Conservation (phyloP, 1,284 basidiomycete genomes). For the Marasmius sp. region DNA sequence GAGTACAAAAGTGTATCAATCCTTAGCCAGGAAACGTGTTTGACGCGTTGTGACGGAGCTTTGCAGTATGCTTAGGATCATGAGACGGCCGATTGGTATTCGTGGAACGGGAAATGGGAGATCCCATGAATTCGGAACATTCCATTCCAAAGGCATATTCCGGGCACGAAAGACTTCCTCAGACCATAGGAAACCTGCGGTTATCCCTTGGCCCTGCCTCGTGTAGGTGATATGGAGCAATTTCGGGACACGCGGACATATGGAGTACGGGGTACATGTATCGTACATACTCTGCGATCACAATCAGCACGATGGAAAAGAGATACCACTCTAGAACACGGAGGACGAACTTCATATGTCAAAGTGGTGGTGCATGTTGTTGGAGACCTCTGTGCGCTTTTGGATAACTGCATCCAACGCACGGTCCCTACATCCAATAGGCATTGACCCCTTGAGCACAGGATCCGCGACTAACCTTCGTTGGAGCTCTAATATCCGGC, state of each 20-base stretch:
- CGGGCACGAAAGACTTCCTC: not conserved
- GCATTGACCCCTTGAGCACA: conserved; percentile 3
- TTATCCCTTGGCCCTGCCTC: not conserved
- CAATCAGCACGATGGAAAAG: not conserved
- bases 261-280: not conserved
- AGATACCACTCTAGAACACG: not conserved
- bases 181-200: not conserved
- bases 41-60: not conserved
- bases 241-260: not conserved
- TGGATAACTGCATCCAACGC: conserved; percentile 3
- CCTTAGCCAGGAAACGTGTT: conserved; percentile 1
- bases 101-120: not conserved
- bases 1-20: not conserved
- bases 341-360: conserved; percentile 5
- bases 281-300: not conserved
- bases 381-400: conserved; percentile 4
- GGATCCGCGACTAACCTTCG: not conserved
- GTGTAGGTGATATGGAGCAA: not conserved
- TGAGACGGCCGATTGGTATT: not conserved
- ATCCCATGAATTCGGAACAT: not conserved
- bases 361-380: conserved; percentile 12
- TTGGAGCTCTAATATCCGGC: conserved; percentile 7
- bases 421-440: conserved; percentile 3
- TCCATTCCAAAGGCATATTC: not conserved
- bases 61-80: not conserved